These are phyloP conservation scores for Ophiocytium majus DNA, from an alignment of 352 stramenopile genomes.

Conservation along the genomic window DNA sequence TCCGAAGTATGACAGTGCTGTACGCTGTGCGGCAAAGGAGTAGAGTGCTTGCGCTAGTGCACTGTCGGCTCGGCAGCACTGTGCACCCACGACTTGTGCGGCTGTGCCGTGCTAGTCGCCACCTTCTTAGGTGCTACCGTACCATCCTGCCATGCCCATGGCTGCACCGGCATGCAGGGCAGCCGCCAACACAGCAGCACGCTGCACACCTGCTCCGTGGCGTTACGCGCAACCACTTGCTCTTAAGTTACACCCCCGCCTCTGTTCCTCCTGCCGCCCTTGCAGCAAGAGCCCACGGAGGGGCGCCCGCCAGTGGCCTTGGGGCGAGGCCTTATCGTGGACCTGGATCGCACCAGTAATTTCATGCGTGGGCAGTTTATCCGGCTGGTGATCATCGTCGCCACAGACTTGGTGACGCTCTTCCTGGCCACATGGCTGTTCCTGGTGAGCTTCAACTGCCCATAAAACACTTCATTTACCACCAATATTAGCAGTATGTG, in stretches of 20 bases:
- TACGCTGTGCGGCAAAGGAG: too few species aligned
- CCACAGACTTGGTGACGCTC: neutral
- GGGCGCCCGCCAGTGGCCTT: neutral
- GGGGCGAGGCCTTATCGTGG: neutral
- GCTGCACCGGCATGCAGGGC: too few species aligned
- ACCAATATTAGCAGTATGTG: too few species aligned
- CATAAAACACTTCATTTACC: too few species aligned
- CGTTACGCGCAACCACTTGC: too few species aligned
- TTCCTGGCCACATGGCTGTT: constrained; percentile 21
- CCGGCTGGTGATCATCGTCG: neutral
- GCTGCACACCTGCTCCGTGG: too few species aligned
- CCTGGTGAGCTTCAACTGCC: too few species aligned
- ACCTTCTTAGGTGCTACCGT: neutral
- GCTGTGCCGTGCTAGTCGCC: neutral
- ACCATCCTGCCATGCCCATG: neutral
- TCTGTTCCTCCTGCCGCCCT: neutral
- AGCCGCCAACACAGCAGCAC: too few species aligned
- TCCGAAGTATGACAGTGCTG: neutral
- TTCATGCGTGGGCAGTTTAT: constrained; percentile 3
- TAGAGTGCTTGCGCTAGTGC: neutral
- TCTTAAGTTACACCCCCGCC: too few species aligned
- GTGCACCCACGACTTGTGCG: neutral
- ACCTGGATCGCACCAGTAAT: neutral
- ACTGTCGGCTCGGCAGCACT: neutral
- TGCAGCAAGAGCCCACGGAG: neutral